Evolutionary conservation across 495 filamentous ascomycete species (phyloP).

Genomic region (Ramalina peruviana): DNA sequence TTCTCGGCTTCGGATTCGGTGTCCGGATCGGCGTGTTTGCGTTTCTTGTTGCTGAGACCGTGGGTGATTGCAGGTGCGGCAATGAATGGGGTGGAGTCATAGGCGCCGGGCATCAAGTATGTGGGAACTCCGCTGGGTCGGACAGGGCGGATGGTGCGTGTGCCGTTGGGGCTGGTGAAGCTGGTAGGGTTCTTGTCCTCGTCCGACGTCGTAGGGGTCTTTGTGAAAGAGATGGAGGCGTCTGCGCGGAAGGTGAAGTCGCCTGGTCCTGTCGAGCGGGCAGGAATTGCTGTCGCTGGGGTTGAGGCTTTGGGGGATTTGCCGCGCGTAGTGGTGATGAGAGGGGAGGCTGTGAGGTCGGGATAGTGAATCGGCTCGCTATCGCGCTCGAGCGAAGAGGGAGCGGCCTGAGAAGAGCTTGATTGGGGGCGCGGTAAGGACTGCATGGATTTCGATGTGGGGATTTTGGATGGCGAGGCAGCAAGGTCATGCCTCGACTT

Average conservation of each 20-base stretch:
- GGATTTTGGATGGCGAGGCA: slow-evolving; percentile 29
- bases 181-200: slow-evolving; percentile 10
- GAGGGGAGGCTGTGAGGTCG: slow-evolving; percentile 21
- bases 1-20: slow-evolving; percentile 22
- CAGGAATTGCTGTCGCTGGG: neutral
- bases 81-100: slow-evolving; percentile 24
- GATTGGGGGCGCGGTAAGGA: neutral
- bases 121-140: slow-evolving; percentile 28
- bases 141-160: slow-evolving; percentile 43
- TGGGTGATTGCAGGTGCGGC: slow-evolving; percentile 36
- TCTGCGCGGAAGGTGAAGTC: slow-evolving; percentile 48
- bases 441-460: slow-evolving; percentile 6
- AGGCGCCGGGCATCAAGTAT: slow-evolving; percentile 8
- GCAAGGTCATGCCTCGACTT: slow-evolving; percentile 29
- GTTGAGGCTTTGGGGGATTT: slow-evolving; percentile 9
- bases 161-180: slow-evolving; percentile 34
- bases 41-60: slow-evolving; percentile 63
- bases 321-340: slow-evolving; percentile 11
- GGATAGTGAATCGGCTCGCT: slow-evolving; percentile 27
- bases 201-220: neutral
- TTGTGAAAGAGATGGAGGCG: slow-evolving; percentile 39
- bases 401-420: neutral
- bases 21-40: slow-evolving; percentile 34
- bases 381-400: slow-evolving; percentile 8
- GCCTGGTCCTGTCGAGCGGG: slow-evolving; percentile 26